phyloP scores from a whole-genome alignment of 2,329 filamentous ascomycete species.

The Boeremia exigua region DNA sequence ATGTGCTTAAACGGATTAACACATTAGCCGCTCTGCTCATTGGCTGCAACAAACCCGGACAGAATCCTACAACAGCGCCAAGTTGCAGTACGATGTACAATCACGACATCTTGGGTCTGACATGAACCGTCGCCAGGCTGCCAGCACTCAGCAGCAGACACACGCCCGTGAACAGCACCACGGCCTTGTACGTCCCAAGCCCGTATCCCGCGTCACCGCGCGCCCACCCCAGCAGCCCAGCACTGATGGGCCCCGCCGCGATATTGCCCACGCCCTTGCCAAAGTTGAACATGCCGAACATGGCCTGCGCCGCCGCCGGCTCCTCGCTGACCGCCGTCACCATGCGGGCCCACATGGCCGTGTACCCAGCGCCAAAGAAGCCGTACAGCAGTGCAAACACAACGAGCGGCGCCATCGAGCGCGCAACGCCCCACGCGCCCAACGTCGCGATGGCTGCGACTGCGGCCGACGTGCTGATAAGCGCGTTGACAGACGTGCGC shows the following conservation, averaged over 20 bases:
- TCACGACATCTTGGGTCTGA: conserved; percentile 1
- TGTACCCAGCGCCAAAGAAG: conserved; percentile 46
- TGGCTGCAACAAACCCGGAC: too few species aligned
- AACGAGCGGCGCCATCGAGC: conserved; percentile 42
- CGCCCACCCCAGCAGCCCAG: conserved; percentile 32
- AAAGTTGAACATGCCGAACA: conserved; percentile 53
- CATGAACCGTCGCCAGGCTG: conserved; percentile 10
- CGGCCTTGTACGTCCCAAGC: conserved; percentile 18
- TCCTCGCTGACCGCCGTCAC: conserved; percentile 46
- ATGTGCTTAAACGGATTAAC: too few species aligned
- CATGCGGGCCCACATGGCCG: conserved; percentile 50
- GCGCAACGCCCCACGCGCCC: conserved; percentile 52
- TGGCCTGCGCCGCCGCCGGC: conserved; percentile 43
- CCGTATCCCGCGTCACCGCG: conserved; percentile 11
- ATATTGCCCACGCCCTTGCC: conserved; percentile 58
- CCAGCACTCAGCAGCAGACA: conserved; percentile 22
- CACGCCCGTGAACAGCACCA: conserved; percentile 24
- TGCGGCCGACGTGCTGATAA: conserved; percentile 38
- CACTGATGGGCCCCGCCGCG: conserved; percentile 56
- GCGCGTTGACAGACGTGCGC: conserved; percentile 41
- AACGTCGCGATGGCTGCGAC: conserved; percentile 40
- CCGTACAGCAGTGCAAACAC: conserved; percentile 51
- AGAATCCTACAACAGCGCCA: too few species aligned
- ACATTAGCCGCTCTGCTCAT: too few species aligned
- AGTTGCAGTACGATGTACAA: neutral